phyloP scores from a whole-genome alignment of 441 rosid species.

The Brassica hybrid region DNA sequence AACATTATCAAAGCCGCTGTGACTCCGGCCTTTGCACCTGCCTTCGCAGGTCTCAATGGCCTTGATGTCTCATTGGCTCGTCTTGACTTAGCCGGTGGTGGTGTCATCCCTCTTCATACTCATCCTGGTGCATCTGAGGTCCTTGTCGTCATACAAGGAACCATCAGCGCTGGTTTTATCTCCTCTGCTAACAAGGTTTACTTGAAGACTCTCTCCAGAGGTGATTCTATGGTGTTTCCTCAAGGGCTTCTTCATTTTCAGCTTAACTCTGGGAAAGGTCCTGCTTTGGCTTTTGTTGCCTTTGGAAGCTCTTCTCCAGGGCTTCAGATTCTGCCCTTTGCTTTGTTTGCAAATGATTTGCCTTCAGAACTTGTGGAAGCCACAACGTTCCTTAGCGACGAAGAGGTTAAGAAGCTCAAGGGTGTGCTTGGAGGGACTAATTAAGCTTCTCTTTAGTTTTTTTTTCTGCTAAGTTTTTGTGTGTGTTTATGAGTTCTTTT shows the following conservation, averaged over 20 bases:
- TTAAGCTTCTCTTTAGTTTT: conserved; percentile 35
- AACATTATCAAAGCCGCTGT: conserved; percentile 77
- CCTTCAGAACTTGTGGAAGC: conserved; percentile 56
- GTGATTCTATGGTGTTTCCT: conserved; percentile 73
- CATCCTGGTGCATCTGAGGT: conserved; percentile 78
- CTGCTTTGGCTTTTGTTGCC: conserved; percentile 57
- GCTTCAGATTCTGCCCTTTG: conserved; percentile 68
- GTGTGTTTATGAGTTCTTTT: conserved; percentile 11
- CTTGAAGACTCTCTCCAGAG: conserved; percentile 53
- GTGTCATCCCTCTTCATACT: conserved; percentile 80
- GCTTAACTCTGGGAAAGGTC: conserved; percentile 48
- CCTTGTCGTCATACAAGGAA: conserved; percentile 59
- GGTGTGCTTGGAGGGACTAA: conserved; percentile 85
- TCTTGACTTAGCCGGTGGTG: conserved; percentile 65
- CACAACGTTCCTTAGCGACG: conserved; percentile 72
- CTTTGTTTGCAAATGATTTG: conserved; percentile 64
- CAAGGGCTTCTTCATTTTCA: too few relatives aligned
- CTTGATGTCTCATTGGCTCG: conserved; percentile 81
- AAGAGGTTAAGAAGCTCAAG: too few relatives aligned
- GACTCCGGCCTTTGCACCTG: conserved; percentile 65
- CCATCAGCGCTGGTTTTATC: conserved; percentile 71
- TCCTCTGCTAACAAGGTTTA: conserved; percentile 66
- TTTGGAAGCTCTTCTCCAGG: conserved; percentile 72
- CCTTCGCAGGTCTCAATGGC: conserved; percentile 69
- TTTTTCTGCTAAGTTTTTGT: background rate